A percentile compares a stretch with the other conserved stretches of the same genome.
Evolutionary conservation across 2,329 filamentous ascomycete species (phyloP).

Genomic region (Phialophora tarda): DNA sequence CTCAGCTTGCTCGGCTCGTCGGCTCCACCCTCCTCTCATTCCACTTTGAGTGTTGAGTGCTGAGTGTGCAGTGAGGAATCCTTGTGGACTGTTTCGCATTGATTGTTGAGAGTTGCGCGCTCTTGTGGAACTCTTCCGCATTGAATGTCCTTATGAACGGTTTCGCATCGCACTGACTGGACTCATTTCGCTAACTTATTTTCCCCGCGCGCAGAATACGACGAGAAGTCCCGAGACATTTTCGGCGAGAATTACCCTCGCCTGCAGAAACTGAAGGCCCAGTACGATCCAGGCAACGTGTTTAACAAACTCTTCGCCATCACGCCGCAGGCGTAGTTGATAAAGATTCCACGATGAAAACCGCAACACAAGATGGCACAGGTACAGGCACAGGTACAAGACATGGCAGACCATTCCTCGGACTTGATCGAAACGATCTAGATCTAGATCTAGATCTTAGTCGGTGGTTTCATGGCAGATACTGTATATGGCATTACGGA

Average conservation of each 20-base stretch:
- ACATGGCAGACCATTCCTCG: too few species aligned
- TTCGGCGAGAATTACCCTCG: constrained; percentile 53
- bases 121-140: too few species aligned
- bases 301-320: constrained; percentile 55
- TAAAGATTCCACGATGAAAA: neutral
- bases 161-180: neutral
- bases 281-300: constrained; percentile 55
- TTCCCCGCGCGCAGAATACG: constrained; percentile 32
- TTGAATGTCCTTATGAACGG: neutral
- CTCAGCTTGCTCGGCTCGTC: neutral
- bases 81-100: too few species aligned
- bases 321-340: constrained; percentile 25
- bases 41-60: neutral
- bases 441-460: too few species aligned
- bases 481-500: too few species aligned
- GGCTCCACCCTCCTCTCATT: neutral
- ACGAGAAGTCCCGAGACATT: constrained; percentile 44
- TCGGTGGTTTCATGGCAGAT: too few species aligned
- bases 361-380: too few species aligned
- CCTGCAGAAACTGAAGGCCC: constrained; percentile 52
- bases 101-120: too few species aligned
- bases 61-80: too few species aligned
- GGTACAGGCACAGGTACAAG: neutral
- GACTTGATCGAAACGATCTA: too few species aligned
- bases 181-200: neutral